A percentile compares a stretch with the other conserved stretches of the same genome.
These are phyloP conservation scores for Lepraria neglecta DNA, from an alignment of 495 filamentous ascomycete species.

Conservation along the genomic window DNA sequence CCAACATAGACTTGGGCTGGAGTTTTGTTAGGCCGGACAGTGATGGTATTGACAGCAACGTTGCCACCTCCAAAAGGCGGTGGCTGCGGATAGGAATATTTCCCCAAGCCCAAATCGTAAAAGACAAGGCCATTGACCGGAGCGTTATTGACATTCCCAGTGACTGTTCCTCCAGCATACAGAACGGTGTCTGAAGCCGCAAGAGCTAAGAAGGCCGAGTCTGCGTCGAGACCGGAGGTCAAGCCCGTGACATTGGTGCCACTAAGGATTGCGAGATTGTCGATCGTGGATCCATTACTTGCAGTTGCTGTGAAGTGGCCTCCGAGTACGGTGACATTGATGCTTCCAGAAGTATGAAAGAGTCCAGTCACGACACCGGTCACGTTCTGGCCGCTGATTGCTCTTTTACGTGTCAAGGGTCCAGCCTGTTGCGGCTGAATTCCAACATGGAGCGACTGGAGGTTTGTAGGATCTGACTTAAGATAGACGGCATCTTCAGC, in stretches of 20 bases:
- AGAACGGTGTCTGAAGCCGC: constrained; percentile 60
- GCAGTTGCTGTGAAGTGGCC: constrained; percentile 75
- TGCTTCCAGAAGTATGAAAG: constrained; percentile 60
- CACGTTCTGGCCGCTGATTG: constrained; percentile 43
- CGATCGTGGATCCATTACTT: constrained; percentile 60
- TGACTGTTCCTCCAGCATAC: constrained; percentile 75
- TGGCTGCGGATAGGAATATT: constrained; percentile 58
- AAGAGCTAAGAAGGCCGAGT: constrained; percentile 71
- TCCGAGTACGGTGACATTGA: constrained; percentile 81
- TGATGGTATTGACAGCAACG: constrained; percentile 70
- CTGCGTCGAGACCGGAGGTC: constrained; percentile 53
- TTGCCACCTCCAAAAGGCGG: constrained; percentile 60
- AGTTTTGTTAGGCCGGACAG: constrained; percentile 54
- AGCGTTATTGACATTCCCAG: constrained; percentile 58
- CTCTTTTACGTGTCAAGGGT: constrained; percentile 50
- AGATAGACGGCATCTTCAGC: constrained; percentile 65
- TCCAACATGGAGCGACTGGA: constrained; percentile 53
- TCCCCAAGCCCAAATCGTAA: constrained; percentile 62
- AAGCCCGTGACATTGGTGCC: constrained; percentile 65
- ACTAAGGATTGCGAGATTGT: constrained; percentile 74
- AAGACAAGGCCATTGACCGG: constrained; percentile 66
- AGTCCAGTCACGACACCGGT: constrained; percentile 66
- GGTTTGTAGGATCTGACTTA: constrained; percentile 43
- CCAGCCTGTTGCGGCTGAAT: constrained; percentile 43
- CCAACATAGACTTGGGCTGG: constrained; percentile 68